These are phyloP conservation scores for Salvia sclarea DNA, from an alignment of 305 asterid genomes.

Conservation along the genomic window DNA sequence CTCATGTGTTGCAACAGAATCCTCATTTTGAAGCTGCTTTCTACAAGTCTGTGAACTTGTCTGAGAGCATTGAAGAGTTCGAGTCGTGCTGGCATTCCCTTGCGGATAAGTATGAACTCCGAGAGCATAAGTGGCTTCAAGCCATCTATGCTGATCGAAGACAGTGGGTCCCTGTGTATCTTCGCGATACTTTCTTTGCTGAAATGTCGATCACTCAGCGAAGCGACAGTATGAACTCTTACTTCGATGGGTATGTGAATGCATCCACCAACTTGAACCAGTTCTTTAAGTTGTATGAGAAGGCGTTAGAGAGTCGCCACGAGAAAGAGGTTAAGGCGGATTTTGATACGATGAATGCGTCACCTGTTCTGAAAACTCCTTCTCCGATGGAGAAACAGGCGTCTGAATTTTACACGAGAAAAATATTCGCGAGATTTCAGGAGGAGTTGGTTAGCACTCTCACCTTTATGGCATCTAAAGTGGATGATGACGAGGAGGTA, in stretches of 20 bases:
- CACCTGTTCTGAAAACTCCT: constrained; percentile 61
- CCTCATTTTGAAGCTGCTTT: constrained; percentile 60
- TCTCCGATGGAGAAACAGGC: constrained; percentile 83
- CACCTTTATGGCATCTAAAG: constrained; percentile 56
- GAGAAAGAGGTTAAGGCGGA: constrained; percentile 79
- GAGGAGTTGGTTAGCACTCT: constrained; percentile 68
- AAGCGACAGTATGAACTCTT: constrained; percentile 61
- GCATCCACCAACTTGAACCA: constrained; percentile 60
- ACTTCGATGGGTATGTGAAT: constrained; percentile 69
- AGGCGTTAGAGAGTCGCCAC: constrained; percentile 66
- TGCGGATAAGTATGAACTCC: constrained; percentile 48
- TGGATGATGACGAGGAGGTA: constrained; percentile 56
- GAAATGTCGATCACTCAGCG: constrained; percentile 62
- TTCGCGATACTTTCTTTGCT: constrained; percentile 65
- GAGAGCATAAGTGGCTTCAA: constrained; percentile 60
- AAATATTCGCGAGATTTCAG: constrained; percentile 58
- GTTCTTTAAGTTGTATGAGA: constrained; percentile 64
- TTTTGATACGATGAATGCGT: constrained; percentile 58
- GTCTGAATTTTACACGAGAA: constrained; percentile 56
- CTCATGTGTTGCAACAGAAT: constrained; percentile 51
- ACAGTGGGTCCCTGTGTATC: constrained; percentile 69
- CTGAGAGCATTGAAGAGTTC: constrained; percentile 57
- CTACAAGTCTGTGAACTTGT: constrained; percentile 59
- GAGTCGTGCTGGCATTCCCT: constrained; percentile 66
- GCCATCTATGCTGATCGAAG: constrained; percentile 50